Conservation (phyloP, 2,329 filamentous ascomycete genomes). For the Aureobasidium sp. region DNA sequence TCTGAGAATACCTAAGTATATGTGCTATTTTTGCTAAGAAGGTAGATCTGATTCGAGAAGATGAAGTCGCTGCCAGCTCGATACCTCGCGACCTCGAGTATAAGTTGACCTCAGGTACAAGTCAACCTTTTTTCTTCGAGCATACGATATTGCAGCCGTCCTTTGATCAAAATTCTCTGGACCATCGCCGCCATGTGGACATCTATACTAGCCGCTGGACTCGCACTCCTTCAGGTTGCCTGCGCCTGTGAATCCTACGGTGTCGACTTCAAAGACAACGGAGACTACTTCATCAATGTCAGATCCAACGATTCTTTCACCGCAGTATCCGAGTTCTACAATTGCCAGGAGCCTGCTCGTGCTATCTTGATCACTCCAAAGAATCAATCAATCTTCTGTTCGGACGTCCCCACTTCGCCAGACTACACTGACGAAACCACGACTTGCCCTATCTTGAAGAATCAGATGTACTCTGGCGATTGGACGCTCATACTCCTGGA, state of each 20-base stretch:
- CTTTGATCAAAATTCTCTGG: background rate
- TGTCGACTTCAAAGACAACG: slow-evolving; percentile 37
- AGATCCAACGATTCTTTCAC: slow-evolving; percentile 36
- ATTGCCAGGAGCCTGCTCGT: slow-evolving; percentile 35
- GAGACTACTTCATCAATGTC: slow-evolving; percentile 40
- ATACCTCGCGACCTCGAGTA: background rate
- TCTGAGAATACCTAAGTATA: background rate
- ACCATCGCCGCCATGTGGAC: background rate
- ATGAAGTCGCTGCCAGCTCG: background rate
- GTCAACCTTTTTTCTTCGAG: background rate
- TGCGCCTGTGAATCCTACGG: slow-evolving; percentile 25
- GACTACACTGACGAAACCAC: slow-evolving; percentile 33
- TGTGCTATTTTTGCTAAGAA: background rate
- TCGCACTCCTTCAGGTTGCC: background rate
- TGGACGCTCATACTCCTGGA: slow-evolving; percentile 38
- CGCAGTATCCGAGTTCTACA: slow-evolving; percentile 37
- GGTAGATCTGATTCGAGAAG: background rate
- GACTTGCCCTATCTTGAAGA: slow-evolving; percentile 37
- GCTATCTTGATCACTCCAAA: slow-evolving; percentile 36
- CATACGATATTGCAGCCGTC: background rate
- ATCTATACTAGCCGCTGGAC: background rate
- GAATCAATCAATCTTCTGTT: slow-evolving; percentile 35
- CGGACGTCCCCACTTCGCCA: slow-evolving; percentile 33
- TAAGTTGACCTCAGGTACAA: background rate
- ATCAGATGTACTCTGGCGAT: slow-evolving; percentile 36